A percentile compares a stretch with the other conserved stretches of the same genome.
Evolutionary conservation across 2,329 filamentous ascomycete species (phyloP).

Genomic region (Colletotrichum sp.): DNA sequence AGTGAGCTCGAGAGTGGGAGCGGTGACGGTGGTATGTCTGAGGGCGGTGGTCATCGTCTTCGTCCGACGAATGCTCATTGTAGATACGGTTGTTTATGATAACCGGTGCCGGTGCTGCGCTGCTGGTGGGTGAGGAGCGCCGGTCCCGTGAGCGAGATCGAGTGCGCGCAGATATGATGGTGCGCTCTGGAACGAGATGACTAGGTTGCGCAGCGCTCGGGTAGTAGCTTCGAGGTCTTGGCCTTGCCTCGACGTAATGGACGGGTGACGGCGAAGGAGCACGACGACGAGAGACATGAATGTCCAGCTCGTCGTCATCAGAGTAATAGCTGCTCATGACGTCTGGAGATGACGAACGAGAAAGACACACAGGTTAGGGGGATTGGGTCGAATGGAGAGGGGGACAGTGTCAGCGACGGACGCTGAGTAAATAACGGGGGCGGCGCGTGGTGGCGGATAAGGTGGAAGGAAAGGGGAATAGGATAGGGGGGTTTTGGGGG

Average conservation of each 20-base stretch:
- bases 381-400: background rate
- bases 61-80: conserved; percentile 53
- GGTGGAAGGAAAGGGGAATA: background rate
- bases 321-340: conserved; percentile 45
- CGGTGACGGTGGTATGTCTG: conserved; percentile 31
- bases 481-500: background rate
- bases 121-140: conserved; percentile 43
- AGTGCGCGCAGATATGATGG: conserved; percentile 47
- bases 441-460: background rate
- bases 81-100: conserved; percentile 65
- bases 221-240: conserved; percentile 46
- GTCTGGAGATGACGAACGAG: background rate
- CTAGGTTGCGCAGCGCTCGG: conserved; percentile 38
- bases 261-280: conserved; percentile 44
- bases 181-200: conserved; percentile 52
- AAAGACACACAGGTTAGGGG: background rate
- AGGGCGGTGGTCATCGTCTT: conserved; percentile 37
- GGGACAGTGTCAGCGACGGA: background rate
- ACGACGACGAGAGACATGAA: conserved; percentile 48
- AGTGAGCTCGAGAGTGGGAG: conserved; percentile 29
- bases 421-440: background rate
- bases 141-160: conserved; percentile 52
- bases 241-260: conserved; percentile 49
- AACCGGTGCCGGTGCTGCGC: conserved; percentile 37
- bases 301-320: conserved; percentile 61